Evolutionary conservation across 2,329 filamentous ascomycete species (phyloP), one percentile per base, ranked within the genome.

Genomic region (Fusarium equiseti): DNA sequence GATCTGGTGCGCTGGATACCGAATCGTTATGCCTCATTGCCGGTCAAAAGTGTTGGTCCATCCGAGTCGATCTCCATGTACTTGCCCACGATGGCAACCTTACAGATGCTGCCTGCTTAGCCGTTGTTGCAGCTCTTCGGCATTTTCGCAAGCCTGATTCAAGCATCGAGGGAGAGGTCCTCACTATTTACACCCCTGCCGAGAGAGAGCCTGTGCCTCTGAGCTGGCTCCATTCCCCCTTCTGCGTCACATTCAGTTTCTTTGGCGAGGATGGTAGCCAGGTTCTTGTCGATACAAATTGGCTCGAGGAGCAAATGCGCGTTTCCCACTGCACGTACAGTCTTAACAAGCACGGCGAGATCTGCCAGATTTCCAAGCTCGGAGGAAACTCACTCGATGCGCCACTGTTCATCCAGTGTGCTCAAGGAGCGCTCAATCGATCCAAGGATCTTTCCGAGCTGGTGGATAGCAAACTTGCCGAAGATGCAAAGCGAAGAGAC

Each of bases 11-110:
- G 9, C 89, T 99, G 43, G 95, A 98, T 80, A 97, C 95, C 35
- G 96, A 99, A 82, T 97, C 95, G 6, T 87, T 99, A 46, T 99
- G 96, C 80, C 93, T 99, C 24, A 86, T 98, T 29, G 94, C 96
- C 13, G 95, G 93, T 10, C 87, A 92, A 65, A 97, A 97, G 81
- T 96, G 93, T 83, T 99, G 96, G 90, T 92, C 92, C 66, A 87
- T 99, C 68, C 90, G 95, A 62, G 95, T 93, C 22, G 95, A 98
- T 79, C 88, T 98, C 24, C 96, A 99, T 81, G 90, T 98, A 49
- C 87, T 98, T 48, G 91, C 94, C 53, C 93, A 95, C 78, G 95
- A 98, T 79, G 96, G 96, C 56, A 95, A 95, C 74, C 85, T 99
- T 44, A 89, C 96, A 38, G 95, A 98, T 80, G 90, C 91, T 5